Evolutionary conservation across 2,329 filamentous ascomycete genomes (phyloP), one percentile per base, ranked within the genome.

Genomic region (Claviceps monticola): DNA sequence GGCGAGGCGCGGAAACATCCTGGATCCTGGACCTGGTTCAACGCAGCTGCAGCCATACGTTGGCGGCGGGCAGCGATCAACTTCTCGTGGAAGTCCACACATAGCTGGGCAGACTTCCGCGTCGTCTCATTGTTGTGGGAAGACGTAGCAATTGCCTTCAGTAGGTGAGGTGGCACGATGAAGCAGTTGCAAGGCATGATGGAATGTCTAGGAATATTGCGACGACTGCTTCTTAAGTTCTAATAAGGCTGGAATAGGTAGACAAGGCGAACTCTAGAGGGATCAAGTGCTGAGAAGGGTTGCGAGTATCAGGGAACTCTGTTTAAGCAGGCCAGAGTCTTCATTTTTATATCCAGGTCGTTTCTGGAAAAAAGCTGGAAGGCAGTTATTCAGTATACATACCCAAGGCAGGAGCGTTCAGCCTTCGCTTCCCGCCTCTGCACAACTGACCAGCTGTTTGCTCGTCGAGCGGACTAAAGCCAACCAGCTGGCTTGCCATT

Each of bases 131-230:
- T 60, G 39, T 72, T 72, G 53, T 56, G 54, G 3, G 63, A 56
- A 39, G 67, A 68, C 47, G 71, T 62, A 37, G 69, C 68, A 49
- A 75, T 72, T 51, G 64, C 66, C 36, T 59, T 62, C 21, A 75
- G 65, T 11, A 75, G 64, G 52, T 75, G 69, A 19, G 73, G 72
- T 19, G 72, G 72, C 4, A 75, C 67, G 52, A 73, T 67, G 53
- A 62, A 68, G 60, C 69, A 73, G 52, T 58, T 60, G 41, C 53
- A 52, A 39, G 57, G 19, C 58, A 60, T 60, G 48, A 17, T 51
- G 47, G 23, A 17, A 23, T 36, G 17, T 46, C 11, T 23, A 16
- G 5, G 14, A 41, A 51, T 19, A 14, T 19, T 46, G 34, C 4
- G 46, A 39, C 26, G 14, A 37, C 5, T 45, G 17, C 29, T 17